phyloP scores from a whole-genome alignment of 2,329 filamentous ascomycete genomes.

The Diaporthe destruens region DNA sequence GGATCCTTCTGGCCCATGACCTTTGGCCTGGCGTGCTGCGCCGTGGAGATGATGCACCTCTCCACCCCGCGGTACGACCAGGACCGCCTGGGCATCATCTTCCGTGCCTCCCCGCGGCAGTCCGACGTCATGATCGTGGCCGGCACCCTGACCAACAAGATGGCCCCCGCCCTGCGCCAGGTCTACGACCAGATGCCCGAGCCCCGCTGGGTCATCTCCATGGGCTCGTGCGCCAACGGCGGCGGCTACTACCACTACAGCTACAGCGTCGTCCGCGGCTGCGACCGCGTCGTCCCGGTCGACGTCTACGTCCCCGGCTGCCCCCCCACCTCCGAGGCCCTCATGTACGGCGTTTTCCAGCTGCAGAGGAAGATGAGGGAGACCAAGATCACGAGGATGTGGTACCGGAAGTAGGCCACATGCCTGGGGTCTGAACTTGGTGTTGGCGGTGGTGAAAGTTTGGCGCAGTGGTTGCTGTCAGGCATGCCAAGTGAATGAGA shows the following conservation, averaged over 20 bases:
- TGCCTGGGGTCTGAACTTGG: not conserved
- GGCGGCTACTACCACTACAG: constrained; percentile 82
- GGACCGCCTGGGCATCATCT: constrained; percentile 87
- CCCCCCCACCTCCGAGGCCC: constrained; percentile 61
- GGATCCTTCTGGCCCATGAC: constrained; percentile 90
- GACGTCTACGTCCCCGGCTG: constrained; percentile 78
- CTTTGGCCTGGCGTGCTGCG: constrained; percentile 90
- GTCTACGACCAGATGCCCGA: constrained; percentile 98
- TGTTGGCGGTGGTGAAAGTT: not conserved
- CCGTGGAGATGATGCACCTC: constrained; percentile 92
- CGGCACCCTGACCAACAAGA: constrained; percentile 94
- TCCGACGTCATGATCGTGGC: constrained; percentile 95
- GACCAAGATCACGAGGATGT: constrained; percentile 61
- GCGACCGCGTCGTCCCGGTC: constrained; percentile 75
- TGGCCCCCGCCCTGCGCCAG: constrained; percentile 90
- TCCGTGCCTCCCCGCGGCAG: constrained; percentile 74
- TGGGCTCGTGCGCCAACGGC: constrained; percentile 79
- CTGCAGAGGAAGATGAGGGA: constrained; percentile 77
- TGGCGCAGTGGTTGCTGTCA: not conserved
- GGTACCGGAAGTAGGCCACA: constrained; percentile 61
- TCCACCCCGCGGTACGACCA: constrained; percentile 91
- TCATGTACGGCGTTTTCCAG: constrained; percentile 72
- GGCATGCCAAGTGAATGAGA: not conserved
- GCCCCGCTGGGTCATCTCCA: constrained; percentile 82
- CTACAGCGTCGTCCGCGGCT: constrained; percentile 74